Evolutionary conservation across 345 rosid genomes (phyloP).

Genomic region (Gossypium arboreum): DNA sequence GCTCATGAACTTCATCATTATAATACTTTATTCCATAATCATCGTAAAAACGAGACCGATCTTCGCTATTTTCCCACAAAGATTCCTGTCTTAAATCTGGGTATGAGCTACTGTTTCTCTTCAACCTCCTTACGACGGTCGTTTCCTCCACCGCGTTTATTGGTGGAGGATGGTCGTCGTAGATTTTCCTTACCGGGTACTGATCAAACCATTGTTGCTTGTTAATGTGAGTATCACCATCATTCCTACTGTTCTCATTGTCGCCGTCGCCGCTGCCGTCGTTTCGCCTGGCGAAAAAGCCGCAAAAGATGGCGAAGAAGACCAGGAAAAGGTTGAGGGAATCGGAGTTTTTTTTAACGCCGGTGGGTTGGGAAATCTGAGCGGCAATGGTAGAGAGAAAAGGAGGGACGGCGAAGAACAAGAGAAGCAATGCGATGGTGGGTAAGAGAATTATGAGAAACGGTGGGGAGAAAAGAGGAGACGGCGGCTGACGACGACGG

Average conservation of each 20-base stretch:
- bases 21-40: constrained; percentile 48
- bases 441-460: constrained; percentile 51
- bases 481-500: constrained; percentile 32
- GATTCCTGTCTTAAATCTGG: constrained; percentile 65
- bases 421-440: constrained; percentile 34
- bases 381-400: constrained; percentile 40
- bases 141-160: neutral
- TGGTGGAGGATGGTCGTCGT: constrained; percentile 23
- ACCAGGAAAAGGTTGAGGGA: constrained; percentile 54
- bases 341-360: constrained; percentile 63
- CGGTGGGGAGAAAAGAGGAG: constrained; percentile 41
- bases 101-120: constrained; percentile 68
- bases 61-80: constrained; percentile 40
- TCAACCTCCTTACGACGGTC: constrained; percentile 35
- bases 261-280: constrained; percentile 16
- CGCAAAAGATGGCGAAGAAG: constrained; percentile 65
- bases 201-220: constrained; percentile 45
- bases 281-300: constrained; percentile 55
- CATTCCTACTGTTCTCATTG: neutral
- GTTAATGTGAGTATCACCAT: constrained; percentile 5
- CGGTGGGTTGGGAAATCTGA: constrained; percentile 38
- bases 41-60: constrained; percentile 57
- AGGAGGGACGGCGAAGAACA: constrained; percentile 41
- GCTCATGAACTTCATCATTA: constrained; percentile 10
- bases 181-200: constrained; percentile 33